These are phyloP conservation scores for Linaria vulgaris DNA, from an alignment of 257 asterid species.

Conservation along the genomic window DNA sequence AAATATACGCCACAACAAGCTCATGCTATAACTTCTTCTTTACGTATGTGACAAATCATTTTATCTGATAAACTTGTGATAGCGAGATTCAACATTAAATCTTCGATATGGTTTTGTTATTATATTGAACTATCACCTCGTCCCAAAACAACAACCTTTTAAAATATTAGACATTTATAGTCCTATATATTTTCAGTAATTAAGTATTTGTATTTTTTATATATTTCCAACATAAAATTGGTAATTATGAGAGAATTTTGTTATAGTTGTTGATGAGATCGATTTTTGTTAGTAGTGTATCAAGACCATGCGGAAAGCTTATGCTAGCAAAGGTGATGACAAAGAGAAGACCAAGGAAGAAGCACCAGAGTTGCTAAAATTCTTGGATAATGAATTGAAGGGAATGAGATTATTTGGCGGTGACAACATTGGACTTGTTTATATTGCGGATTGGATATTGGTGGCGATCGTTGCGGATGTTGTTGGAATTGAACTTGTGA, in stretches of 20 bases:
- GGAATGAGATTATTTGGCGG: constrained; percentile 60
- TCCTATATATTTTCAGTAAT: too few relatives aligned
- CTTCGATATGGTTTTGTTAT: too few relatives aligned
- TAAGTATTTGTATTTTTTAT: too few relatives aligned
- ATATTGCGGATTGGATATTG: constrained; percentile 39
- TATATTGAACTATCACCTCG: too few relatives aligned
- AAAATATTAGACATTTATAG: too few relatives aligned
- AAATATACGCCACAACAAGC: too few relatives aligned
- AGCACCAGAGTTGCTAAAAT: constrained; percentile 30
- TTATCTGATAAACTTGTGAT: too few relatives aligned
- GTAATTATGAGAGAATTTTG: not conserved
- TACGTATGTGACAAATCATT: too few relatives aligned
- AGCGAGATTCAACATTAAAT: too few relatives aligned
- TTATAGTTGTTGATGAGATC: not conserved
- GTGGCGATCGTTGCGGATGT: constrained; percentile 32
- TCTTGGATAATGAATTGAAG: constrained; percentile 38
- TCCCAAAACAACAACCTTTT: too few relatives aligned
- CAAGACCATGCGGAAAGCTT: constrained; percentile 29
- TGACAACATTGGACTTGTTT: constrained; percentile 43
- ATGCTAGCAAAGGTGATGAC: constrained; percentile 38
- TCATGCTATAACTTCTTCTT: too few relatives aligned
- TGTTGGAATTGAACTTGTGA: constrained; percentile 32
- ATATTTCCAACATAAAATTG: not conserved
- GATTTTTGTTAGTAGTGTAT: constrained; percentile 20
- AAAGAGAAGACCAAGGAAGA: constrained; percentile 50